phyloP scores from a whole-genome alignment of 306 rosid species.

The Fragaria iinumae region DNA sequence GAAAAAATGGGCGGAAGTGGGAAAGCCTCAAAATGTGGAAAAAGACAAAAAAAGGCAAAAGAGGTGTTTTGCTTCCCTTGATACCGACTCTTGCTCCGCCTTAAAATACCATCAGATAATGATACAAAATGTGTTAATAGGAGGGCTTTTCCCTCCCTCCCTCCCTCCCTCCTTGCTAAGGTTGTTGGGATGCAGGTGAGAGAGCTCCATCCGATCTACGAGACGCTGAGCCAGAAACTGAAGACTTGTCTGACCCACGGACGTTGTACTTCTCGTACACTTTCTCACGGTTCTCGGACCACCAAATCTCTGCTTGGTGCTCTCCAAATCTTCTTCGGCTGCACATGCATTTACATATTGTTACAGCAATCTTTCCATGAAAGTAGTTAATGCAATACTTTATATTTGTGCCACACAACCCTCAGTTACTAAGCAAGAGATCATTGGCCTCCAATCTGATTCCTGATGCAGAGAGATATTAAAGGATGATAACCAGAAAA shows the following conservation, averaged over 20 bases:
- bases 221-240: slow-evolving; percentile 49
- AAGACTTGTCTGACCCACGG: slow-evolving; percentile 60
- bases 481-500: slow-evolving; percentile 4
- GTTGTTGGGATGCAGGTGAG: slow-evolving; percentile 53
- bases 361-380: not conserved
- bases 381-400: not conserved
- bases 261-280: slow-evolving; percentile 87
- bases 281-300: slow-evolving; percentile 90
- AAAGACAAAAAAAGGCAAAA: slow-evolving; percentile 4
- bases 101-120: slow-evolving; percentile 26
- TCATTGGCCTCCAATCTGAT: not conserved
- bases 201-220: slow-evolving; percentile 47
- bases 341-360: slow-evolving; percentile 33
- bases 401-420: not conserved
- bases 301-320: slow-evolving; percentile 98
- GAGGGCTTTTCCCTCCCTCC: slow-evolving; percentile 31
- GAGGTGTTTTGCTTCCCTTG: slow-evolving; percentile 34
- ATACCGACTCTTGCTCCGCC: slow-evolving; percentile 33
- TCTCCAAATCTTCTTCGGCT: slow-evolving; percentile 98
- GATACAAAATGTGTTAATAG: slow-evolving; percentile 47
- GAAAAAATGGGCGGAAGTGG: slow-evolving; percentile 6
- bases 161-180: slow-evolving; percentile 29
- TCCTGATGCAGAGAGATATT: not conserved
- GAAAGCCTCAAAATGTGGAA: slow-evolving; percentile 11
- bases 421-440: not conserved